Evolutionary conservation across 306 rosid species (phyloP).

Genomic region (Macrotyloma uniflorum): DNA sequence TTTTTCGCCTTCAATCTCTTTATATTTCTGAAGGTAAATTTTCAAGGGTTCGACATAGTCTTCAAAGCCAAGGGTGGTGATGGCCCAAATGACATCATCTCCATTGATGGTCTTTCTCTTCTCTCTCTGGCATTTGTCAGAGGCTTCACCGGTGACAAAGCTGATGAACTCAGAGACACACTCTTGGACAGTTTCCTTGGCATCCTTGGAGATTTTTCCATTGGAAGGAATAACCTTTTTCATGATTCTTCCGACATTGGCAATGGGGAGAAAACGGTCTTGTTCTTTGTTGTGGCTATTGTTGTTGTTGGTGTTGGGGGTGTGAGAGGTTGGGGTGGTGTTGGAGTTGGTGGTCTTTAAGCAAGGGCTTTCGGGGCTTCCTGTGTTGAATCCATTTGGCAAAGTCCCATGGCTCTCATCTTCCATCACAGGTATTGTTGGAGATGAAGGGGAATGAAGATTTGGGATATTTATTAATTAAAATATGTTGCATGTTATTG

Average conservation of each 20-base stretch:
- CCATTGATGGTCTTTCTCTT: slow-evolving; percentile 77
- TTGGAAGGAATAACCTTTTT: slow-evolving; percentile 67
- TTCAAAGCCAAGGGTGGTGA: slow-evolving; percentile 72
- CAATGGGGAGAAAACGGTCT: slow-evolving; percentile 77
- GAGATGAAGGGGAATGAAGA: neutral
- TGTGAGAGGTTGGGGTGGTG: neutral
- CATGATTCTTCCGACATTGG: slow-evolving; percentile 84
- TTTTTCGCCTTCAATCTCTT: slow-evolving; percentile 74
- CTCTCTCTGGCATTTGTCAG: slow-evolving; percentile 78
- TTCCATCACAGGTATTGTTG: slow-evolving; percentile 37
- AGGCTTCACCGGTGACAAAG: slow-evolving; percentile 73
- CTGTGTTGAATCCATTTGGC: neutral
- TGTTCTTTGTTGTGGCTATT: slow-evolving; percentile 54
- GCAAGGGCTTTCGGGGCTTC: slow-evolving; percentile 40
- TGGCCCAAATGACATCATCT: slow-evolving; percentile 79
- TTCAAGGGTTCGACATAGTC: slow-evolving; percentile 65
- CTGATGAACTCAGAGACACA: slow-evolving; percentile 83
- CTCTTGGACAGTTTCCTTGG: slow-evolving; percentile 78
- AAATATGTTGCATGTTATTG: slow-evolving; percentile 30
- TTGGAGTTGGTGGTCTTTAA: slow-evolving; percentile 29
- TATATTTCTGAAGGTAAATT: slow-evolving; percentile 65
- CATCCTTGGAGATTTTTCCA: slow-evolving; percentile 81
- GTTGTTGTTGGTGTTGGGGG: neutral
- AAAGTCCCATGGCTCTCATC: slow-evolving; percentile 41
- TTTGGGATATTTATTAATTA: slow-evolving; percentile 35